Conservation (phyloP, 768 basidiomycete genomes). For the Suillus subaureus region DNA sequence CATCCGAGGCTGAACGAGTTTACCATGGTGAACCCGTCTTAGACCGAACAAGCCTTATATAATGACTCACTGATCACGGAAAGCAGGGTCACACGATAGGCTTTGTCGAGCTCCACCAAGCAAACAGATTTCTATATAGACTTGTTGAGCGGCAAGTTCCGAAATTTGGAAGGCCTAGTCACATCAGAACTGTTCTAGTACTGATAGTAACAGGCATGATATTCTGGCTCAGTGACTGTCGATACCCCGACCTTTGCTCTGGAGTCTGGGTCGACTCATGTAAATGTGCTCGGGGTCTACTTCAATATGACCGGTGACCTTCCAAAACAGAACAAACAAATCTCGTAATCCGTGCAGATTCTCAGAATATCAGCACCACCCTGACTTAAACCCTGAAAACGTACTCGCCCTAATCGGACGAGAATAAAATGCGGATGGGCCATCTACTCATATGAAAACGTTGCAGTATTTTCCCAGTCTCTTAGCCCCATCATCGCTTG, state of each 20-base stretch:
- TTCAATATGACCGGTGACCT: constrained; percentile 1
- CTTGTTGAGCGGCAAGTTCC: no score
- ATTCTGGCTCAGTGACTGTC: not conserved
- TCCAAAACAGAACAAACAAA: constrained; percentile 10
- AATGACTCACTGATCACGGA: no score
- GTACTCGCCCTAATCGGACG: constrained; percentile 20
- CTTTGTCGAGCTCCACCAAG: no score
- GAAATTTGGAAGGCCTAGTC: no score
- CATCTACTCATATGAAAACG: not conserved
- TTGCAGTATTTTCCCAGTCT: constrained; percentile 13
- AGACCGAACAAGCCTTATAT: no score
- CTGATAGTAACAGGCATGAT: no score
- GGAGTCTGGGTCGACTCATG: not conserved
- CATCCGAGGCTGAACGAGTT: no score
- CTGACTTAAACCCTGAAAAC: constrained; percentile 24
- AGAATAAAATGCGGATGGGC: constrained; percentile 17
- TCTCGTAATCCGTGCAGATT: constrained; percentile 16
- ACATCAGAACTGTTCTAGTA: no score
- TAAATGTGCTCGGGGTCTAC: not conserved
- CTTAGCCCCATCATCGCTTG: constrained; percentile 13
- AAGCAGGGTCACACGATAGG: no score
- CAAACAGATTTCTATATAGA: no score
- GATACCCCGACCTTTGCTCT: not conserved
- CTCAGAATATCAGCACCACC: constrained; percentile 1
- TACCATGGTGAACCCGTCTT: no score